Base-by-base conservation (phyloP, 805 yeast genomes). In the Candida ovalis region DNA sequence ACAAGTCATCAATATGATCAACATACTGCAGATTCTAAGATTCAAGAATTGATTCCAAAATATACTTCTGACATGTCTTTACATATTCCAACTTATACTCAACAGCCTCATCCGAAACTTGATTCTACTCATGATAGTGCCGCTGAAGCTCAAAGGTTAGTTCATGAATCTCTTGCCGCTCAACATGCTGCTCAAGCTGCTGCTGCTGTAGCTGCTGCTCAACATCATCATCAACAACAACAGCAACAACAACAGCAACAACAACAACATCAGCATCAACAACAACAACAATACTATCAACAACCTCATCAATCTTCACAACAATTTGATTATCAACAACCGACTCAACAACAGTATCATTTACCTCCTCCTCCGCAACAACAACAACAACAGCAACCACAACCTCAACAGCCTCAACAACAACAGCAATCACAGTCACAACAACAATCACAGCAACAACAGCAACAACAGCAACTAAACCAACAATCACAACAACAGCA, bases 121-220 rank as follows among this genome's bases (percentile, higher is more conserved):
- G 27, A 35, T n/a, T 27, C 18, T 22, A 23, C 27, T 6, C 33
- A 35, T 22, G 32, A 35, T 33, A n/a, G 17, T 13, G 33, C 25
- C 17, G 52, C 52, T 1, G 58, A 55, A 39, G 43, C 55, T 12
- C 49, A 48, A 17, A 40, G 59, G 30, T 37, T 56, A 7, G 56
- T 53, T 40, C 49, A 56, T 40, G 57, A 56, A 41, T 50, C 57
- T 2, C 46, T 53, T 30, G 56, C 51, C 19, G 61, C 56, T 18
- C 55, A 25, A 30, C 35, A 25, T 21, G 43, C 43, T 27, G 43
- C 35, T 21, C 38, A 46, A 17, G 54, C 49, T 25, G 56, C 50
- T 27, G 57, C 57, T 6, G 55, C 47, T 38, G 60, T 52, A 8
- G 60, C 59, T 19, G 59, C 55, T 39, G 56, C 52, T 17, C 61